These are phyloP conservation scores for Davidsoniella neocaledoniae DNA, from an alignment of 2,329 filamentous ascomycete genomes.

Conservation along the genomic window DNA sequence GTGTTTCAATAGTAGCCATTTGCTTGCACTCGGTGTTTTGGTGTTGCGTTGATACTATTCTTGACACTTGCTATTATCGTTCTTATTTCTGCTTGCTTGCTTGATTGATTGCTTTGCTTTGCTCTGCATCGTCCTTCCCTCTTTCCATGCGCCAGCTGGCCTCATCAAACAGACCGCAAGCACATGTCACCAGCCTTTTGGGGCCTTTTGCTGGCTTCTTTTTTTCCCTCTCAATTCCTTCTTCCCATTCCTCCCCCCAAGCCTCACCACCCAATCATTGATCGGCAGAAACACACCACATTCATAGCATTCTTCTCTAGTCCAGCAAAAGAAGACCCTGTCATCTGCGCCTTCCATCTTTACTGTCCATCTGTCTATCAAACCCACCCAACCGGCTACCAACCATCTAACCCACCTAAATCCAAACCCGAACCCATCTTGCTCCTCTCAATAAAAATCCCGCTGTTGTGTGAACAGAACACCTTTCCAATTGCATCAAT, in stretches of 20 bases:
- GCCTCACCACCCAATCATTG: too few relatives aligned
- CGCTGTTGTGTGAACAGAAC: constrained; percentile 3
- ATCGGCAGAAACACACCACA: not conserved
- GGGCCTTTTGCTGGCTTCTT: not conserved
- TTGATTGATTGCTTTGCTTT: not conserved
- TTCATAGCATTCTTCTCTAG: not conserved
- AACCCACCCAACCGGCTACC: not conserved
- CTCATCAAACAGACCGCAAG: constrained; percentile 1
- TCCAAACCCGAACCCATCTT: not conserved
- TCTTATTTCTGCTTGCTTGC: not conserved
- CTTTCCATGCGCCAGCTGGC: constrained; percentile 7
- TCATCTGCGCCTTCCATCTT: too few relatives aligned
- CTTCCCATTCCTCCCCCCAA: not conserved
- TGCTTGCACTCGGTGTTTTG: not conserved
- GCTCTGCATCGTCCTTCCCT: constrained; percentile 2
- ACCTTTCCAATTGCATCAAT: constrained; percentile 5
- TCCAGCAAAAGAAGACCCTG: not conserved
- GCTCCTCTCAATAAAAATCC: not conserved
- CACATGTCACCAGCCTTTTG: not conserved
- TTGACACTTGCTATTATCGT: not conserved
- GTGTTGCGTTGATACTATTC: not conserved
- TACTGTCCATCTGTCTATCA: not conserved
- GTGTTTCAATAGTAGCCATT: too few relatives aligned
- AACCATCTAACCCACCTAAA: too few relatives aligned
- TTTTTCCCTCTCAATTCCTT: constrained; percentile 4